These are phyloP conservation scores for Rhizomucor miehei DNA, from an alignment of 371 early-diverging fungal genomes.

Conservation along the genomic window DNA sequence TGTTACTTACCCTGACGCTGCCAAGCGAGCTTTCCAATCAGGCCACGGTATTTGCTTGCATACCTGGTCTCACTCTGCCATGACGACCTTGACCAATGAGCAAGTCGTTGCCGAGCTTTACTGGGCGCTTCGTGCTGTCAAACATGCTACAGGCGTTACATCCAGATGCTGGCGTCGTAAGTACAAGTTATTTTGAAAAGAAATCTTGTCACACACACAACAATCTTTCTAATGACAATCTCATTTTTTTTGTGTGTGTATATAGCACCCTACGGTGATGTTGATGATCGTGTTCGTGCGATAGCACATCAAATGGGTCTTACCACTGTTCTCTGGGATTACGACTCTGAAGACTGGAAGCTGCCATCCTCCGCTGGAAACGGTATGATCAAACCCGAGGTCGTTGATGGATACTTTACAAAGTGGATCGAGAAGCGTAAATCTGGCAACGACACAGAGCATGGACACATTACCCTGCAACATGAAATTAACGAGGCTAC, in stretches of 20 bases:
- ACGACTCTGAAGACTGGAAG: slow-evolving; percentile 34
- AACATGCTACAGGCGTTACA: slow-evolving; percentile 44
- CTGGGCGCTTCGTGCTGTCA: slow-evolving; percentile 41
- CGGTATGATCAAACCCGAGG: slow-evolving; percentile 14
- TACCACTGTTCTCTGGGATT: slow-evolving; percentile 31
- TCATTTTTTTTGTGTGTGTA: neutral
- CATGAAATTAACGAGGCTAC: slow-evolving; percentile 50
- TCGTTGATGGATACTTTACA: slow-evolving; percentile 36
- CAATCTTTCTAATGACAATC: slow-evolving; percentile 6
- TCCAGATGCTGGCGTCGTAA: slow-evolving; percentile 48
- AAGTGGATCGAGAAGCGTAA: slow-evolving; percentile 31
- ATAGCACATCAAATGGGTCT: slow-evolving; percentile 39
- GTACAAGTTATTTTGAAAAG: neutral
- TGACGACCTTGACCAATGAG: slow-evolving; percentile 47
- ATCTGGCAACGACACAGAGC: slow-evolving; percentile 17
- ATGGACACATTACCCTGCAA: slow-evolving; percentile 50
- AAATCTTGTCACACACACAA: neutral
- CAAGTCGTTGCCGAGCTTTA: slow-evolving; percentile 53
- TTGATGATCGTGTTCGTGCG: slow-evolving; percentile 46
- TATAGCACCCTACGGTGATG: slow-evolving; percentile 40
- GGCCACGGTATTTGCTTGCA: slow-evolving; percentile 48
- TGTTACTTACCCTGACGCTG: slow-evolving; percentile 34
- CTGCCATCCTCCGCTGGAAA: slow-evolving; percentile 12
- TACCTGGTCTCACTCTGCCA: slow-evolving; percentile 29
- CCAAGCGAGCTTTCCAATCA: slow-evolving; percentile 29